Evolutionary conservation across 371 early-diverging fungal species (phyloP).

Genomic region (Blakeslea trispora): DNA sequence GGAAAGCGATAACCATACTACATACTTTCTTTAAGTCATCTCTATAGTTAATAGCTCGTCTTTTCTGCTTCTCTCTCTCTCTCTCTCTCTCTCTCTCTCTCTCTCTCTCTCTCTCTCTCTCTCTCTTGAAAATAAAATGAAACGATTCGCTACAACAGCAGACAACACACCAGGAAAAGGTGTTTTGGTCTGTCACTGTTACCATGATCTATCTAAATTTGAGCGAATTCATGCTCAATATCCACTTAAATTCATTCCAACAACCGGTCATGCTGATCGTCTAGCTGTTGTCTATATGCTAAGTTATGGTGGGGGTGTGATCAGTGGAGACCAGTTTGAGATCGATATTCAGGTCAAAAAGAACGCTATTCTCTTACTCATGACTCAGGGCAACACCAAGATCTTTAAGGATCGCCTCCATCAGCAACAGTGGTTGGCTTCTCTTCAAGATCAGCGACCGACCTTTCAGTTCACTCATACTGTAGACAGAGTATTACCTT

Average conservation of each 20-base stretch:
- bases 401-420: conserved; percentile 57
- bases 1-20: no score
- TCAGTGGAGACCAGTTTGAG: conserved; percentile 68
- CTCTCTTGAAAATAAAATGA: no score
- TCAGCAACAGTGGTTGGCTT: conserved; percentile 28
- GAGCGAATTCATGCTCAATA: conserved; percentile 51
- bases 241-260: conserved; percentile 52
- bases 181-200: conserved; percentile 36
- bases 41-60: no score
- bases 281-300: conserved; percentile 58
- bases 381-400: conserved; percentile 82
- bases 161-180: conserved; percentile 42
- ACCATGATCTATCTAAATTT: conserved; percentile 34
- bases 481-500: conserved; percentile 14
- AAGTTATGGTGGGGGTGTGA: conserved; percentile 79
- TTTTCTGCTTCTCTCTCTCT: no score
- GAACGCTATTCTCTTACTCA: conserved; percentile 58
- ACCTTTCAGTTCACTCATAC: conserved; percentile 16
- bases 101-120: no score
- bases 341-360: conserved; percentile 49
- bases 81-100: no score
- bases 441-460: conserved; percentile 13
- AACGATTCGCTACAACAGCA: conserved; percentile 24
- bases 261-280: conserved; percentile 39
- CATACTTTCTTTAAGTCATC: no score